These are phyloP conservation scores for Boletus hoseneyae DNA, from an alignment of 1,284 basidiomycete genomes.

Conservation along the genomic window DNA sequence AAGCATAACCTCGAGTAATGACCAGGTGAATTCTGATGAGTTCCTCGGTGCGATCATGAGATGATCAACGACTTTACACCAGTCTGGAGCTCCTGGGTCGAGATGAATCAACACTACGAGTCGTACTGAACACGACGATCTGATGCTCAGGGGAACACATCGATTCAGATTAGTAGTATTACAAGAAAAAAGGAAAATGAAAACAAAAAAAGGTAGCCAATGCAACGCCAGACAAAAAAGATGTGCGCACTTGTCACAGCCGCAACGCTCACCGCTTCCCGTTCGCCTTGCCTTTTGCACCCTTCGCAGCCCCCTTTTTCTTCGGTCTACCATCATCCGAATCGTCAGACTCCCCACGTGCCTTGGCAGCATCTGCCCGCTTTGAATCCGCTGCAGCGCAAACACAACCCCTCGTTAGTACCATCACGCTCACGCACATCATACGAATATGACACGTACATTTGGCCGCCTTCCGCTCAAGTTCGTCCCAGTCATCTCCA, in stretches of 20 bases:
- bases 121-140: too few relatives aligned
- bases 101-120: too few relatives aligned
- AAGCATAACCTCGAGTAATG: not conserved
- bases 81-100: too few relatives aligned
- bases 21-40: too few relatives aligned
- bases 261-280: constrained; percentile 35
- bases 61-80: too few relatives aligned
- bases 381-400: constrained; percentile 61
- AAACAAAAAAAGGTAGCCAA: constrained; percentile 1
- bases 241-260: not conserved
- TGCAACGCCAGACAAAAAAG: not conserved
- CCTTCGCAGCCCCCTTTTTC: constrained; percentile 46
- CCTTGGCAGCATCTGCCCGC: constrained; percentile 46
- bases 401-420: constrained; percentile 1
- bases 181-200: constrained; percentile 6
- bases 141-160: constrained; percentile 13
- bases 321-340: constrained; percentile 65
- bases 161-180: constrained; percentile 8
- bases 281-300: constrained; percentile 40
- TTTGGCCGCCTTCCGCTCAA: constrained; percentile 87
- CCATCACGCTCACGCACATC: not conserved
- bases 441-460: constrained; percentile 40
- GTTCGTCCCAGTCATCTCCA: constrained; percentile 93
- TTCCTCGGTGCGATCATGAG: too few relatives aligned
- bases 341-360: constrained; percentile 57